These are phyloP conservation scores for Mrakia blollopis DNA, from an alignment of 768 basidiomycete species.

Conservation along the genomic window DNA sequence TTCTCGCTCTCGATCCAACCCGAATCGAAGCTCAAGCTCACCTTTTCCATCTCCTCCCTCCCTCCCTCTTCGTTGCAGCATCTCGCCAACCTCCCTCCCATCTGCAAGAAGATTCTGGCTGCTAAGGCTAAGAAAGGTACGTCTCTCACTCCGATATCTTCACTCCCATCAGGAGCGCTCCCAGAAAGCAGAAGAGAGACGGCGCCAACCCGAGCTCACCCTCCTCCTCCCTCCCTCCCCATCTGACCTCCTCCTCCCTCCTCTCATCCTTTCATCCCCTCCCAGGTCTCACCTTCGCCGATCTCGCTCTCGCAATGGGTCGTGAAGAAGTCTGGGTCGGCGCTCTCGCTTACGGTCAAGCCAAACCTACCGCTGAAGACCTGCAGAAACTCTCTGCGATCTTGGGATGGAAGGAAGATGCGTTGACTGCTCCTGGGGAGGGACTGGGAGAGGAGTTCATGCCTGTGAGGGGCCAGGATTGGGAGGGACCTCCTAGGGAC, in stretches of 20 bases:
- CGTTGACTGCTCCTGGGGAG: background rate
- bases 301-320: background rate
- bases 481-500: background rate
- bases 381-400: background rate
- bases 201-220: background rate
- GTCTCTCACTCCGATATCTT: background rate
- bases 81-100: background rate
- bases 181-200: no score
- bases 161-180: background rate
- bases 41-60: background rate
- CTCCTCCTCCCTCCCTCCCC: background rate
- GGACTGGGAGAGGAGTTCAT: background rate
- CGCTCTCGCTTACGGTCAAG: background rate
- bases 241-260: background rate
- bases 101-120: background rate
- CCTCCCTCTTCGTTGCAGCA: background rate
- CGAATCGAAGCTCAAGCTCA: background rate
- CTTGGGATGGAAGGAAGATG: background rate
- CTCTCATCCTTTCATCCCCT: no score
- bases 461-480: background rate
- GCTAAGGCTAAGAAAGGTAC: background rate
- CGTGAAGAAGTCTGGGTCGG: background rate
- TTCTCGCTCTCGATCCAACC: no score
- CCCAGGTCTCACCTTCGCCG: background rate
- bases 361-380: background rate